Conservation (phyloP, 2,329 filamentous ascomycete species). For the Beauveria brongniartii region DNA sequence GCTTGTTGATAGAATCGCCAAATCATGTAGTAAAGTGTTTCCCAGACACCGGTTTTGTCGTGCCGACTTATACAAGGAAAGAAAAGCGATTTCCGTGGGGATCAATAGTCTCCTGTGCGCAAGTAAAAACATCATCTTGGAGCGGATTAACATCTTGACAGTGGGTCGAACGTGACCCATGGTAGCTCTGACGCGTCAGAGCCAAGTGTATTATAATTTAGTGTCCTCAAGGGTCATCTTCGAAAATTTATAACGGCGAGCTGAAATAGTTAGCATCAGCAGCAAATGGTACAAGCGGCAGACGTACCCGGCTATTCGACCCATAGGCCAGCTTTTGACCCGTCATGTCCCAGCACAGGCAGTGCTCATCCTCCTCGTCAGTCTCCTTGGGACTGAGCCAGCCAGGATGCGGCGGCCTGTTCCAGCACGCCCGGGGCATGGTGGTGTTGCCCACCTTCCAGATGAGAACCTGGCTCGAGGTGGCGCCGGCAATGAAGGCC, state of each 20-base stretch:
- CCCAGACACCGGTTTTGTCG: background rate
- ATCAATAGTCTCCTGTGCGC: background rate
- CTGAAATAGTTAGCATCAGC: conserved; percentile 19
- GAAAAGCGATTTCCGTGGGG: background rate
- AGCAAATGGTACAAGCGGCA: background rate
- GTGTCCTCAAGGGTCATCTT: conserved; percentile 21
- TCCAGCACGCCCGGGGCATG: conserved; percentile 54
- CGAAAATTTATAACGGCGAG: conserved; percentile 45
- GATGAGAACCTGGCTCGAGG: conserved; percentile 49
- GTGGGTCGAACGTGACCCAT: background rate
- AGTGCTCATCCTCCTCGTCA: conserved; percentile 55
- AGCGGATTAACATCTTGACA: background rate
- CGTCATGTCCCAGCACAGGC: conserved; percentile 53
- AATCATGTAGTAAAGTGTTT: background rate
- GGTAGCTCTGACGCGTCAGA: background rate
- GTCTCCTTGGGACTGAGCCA: conserved; percentile 51
- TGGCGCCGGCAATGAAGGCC: conserved; percentile 54
- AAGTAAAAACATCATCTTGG: conserved; percentile 3
- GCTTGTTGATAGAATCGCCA: background rate
- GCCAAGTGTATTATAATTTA: background rate
- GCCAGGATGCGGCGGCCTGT: conserved; percentile 43
- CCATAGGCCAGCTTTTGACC: conserved; percentile 57
- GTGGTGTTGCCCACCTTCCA: conserved; percentile 56
- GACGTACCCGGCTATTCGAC: conserved; percentile 52
- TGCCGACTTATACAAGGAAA: background rate